Percentiles rank a stretch among this genome's conserved stretches.
Evolutionary conservation across 75 land plant genomes (phyloP).

Genomic region (Pinus taeda): DNA sequence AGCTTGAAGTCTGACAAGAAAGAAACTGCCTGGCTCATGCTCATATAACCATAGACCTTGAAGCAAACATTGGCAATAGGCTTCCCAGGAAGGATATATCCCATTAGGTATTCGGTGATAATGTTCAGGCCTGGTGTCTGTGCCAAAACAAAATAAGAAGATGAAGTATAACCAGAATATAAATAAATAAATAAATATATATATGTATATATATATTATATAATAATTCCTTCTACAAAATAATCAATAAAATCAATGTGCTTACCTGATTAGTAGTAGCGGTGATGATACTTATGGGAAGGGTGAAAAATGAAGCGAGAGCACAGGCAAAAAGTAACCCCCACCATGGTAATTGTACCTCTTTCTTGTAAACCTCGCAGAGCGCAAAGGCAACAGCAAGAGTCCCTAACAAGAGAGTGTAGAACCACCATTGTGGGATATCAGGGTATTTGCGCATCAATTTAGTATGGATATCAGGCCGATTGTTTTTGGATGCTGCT

Average conservation of each 20-base stretch:
- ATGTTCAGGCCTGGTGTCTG: conserved; percentile 81
- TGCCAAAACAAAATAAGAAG: background rate
- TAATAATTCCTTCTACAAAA: no score
- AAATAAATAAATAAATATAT: no score
- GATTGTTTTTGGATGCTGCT: conserved; percentile 9
- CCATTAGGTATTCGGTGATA: conserved; percentile 83
- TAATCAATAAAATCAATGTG: no score
- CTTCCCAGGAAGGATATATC: conserved; percentile 60
- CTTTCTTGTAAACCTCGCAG: conserved; percentile 42
- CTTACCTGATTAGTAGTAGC: conserved; percentile 89
- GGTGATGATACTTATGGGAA: conserved; percentile 82
- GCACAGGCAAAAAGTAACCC: conserved; percentile 73
- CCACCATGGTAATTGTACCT: conserved; percentile 93
- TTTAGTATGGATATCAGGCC: conserved; percentile 64
- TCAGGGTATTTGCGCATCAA: conserved; percentile 67
- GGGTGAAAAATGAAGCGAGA: conserved; percentile 74
- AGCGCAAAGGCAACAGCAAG: conserved; percentile 47
- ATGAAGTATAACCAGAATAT: no score
- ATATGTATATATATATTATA: no score
- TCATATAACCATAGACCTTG: conserved; percentile 86
- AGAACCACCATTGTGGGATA: conserved; percentile 90
- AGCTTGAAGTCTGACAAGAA: conserved; percentile 48
- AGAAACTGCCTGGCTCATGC: conserved; percentile 73
- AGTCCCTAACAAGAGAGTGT: conserved; percentile 33
- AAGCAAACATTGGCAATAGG: conserved; percentile 90